Percentiles rank a stretch among this genome's conserved stretches.
Evolutionary conservation across 2,329 filamentous ascomycete genomes (phyloP).

Genomic region (Stagonosporopsis vannaccii): DNA sequence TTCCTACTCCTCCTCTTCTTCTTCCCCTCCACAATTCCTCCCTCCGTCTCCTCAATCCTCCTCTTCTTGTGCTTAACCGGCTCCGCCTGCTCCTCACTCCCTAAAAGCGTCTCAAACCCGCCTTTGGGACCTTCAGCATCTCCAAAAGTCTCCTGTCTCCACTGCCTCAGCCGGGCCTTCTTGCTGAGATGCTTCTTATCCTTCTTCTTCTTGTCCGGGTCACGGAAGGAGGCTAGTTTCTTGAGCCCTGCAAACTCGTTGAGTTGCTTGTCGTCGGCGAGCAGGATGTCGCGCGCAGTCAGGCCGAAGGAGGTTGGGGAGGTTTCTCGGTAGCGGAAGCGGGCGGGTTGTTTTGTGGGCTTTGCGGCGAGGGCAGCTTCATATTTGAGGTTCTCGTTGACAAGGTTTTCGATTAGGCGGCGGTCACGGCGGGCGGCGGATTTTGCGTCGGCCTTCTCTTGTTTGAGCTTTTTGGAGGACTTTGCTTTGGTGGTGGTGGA

Average conservation of each 20-base stretch:
- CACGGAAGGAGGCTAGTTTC: constrained; percentile 90
- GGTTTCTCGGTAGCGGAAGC: constrained; percentile 93
- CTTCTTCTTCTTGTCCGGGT: constrained; percentile 84
- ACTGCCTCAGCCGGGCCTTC: constrained; percentile 88
- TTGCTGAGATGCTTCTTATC: constrained; percentile 91
- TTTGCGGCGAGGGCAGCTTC: constrained; percentile 66
- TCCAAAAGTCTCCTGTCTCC: constrained; percentile 76
- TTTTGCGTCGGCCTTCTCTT: constrained; percentile 64
- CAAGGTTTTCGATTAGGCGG: constrained; percentile 81
- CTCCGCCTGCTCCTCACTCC: background rate
- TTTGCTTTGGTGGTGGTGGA: constrained; percentile 52
- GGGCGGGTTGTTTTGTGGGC: constrained; percentile 55
- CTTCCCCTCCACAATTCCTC: constrained; percentile 3
- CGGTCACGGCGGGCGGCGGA: constrained; percentile 81
- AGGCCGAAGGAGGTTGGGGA: constrained; percentile 90
- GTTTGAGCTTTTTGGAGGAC: constrained; percentile 55
- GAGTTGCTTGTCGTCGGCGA: constrained; percentile 82
- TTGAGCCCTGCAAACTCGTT: constrained; percentile 94
- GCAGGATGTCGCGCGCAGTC: constrained; percentile 87
- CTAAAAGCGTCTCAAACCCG: constrained; percentile 46
- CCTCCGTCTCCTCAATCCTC: constrained; percentile 8
- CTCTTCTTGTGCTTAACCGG: constrained; percentile 2
- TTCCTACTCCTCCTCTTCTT: constrained; percentile 15
- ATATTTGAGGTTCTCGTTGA: constrained; percentile 81
- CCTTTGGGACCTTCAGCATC: constrained; percentile 61